A percentile compares a stretch with the other conserved stretches of the same genome.
These are phyloP conservation scores for Russula emetica DNA, from an alignment of 768 basidiomycete species.

Conservation along the genomic window DNA sequence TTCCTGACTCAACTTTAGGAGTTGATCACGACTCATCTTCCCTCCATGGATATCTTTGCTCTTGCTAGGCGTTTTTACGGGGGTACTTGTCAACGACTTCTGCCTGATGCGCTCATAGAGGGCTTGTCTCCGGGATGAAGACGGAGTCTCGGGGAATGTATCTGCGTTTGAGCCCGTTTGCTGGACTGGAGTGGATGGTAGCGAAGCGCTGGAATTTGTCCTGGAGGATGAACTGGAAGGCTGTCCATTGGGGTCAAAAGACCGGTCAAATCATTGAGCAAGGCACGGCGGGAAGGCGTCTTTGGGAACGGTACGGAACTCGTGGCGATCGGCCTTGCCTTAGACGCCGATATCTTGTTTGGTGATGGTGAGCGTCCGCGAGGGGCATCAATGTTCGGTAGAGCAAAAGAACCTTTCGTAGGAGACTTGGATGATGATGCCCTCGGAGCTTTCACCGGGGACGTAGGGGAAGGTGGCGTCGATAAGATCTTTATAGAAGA, in stretches of 20 bases:
- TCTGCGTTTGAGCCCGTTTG: slow-evolving; percentile 52
- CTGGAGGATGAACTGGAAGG: slow-evolving; percentile 30
- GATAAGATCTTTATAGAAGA: slow-evolving; percentile 35
- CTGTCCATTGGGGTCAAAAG: slow-evolving; percentile 38
- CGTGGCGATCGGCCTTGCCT: slow-evolving; percentile 41
- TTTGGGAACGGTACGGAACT: slow-evolving; percentile 52
- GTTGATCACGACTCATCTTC: slow-evolving; percentile 58
- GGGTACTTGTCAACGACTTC: slow-evolving; percentile 62
- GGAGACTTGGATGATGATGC: slow-evolving; percentile 37
- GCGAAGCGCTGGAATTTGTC: slow-evolving; percentile 34
- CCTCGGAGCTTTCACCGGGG: slow-evolving; percentile 34
- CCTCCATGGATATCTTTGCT: slow-evolving; percentile 40
- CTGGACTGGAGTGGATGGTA: slow-evolving; percentile 63
- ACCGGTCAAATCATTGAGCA: slow-evolving; percentile 35
- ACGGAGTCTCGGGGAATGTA: slow-evolving; percentile 64
- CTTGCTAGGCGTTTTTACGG: slow-evolving; percentile 48
- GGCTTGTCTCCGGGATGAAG: slow-evolving; percentile 71
- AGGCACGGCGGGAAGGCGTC: slow-evolving; percentile 52
- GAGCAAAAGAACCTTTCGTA: slow-evolving; percentile 26
- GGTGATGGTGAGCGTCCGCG: slow-evolving; percentile 45
- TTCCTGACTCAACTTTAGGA: slow-evolving; percentile 70
- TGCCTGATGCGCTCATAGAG: slow-evolving; percentile 78
- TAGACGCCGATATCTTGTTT: slow-evolving; percentile 29
- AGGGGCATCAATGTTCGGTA: slow-evolving; percentile 44
- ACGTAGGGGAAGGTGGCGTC: slow-evolving; percentile 34